Conservation (phyloP, 768 basidiomycete genomes). For the Phylloporus rhodoxanthus region DNA sequence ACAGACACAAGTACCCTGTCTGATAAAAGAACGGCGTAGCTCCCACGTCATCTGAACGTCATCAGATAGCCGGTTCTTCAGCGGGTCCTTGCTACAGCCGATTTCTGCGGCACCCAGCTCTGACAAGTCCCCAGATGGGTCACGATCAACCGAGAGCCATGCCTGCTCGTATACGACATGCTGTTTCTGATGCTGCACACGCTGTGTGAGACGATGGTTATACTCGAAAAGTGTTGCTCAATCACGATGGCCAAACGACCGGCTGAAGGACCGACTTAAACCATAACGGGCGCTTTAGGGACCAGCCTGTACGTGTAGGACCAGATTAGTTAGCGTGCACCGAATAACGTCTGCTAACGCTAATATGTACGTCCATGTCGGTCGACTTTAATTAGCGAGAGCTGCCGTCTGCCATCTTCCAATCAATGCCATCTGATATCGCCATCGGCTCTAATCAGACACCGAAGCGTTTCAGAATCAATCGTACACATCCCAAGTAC, state of each 20-base stretch:
- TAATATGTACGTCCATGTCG: conserved; percentile 1
- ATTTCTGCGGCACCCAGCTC: neutral
- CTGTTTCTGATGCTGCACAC: too few relatives aligned
- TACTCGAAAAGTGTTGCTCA: too few relatives aligned
- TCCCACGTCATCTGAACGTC: conserved; percentile 2
- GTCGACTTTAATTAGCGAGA: neutral
- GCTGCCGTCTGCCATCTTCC: neutral
- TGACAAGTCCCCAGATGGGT: too few relatives aligned
- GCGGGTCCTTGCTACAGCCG: neutral
- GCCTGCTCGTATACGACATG: too few relatives aligned
- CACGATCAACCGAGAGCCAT: too few relatives aligned
- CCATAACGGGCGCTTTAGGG: conserved; percentile 1
- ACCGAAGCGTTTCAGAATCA: neutral
- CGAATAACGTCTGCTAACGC: neutral
- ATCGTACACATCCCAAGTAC: too few relatives aligned
- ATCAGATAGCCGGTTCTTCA: conserved; percentile 6
- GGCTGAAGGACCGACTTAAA: neutral
- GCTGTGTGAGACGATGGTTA: neutral
- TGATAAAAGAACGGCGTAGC: neutral
- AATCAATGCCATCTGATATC: neutral
- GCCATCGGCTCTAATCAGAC: neutral
- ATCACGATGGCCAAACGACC: too few relatives aligned
- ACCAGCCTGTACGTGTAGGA: conserved; percentile 2
- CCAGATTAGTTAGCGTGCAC: neutral
- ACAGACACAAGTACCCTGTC: neutral